phyloP scores from a whole-genome alignment of 2,329 filamentous ascomycete species.

The Emydomyces testavorans region DNA sequence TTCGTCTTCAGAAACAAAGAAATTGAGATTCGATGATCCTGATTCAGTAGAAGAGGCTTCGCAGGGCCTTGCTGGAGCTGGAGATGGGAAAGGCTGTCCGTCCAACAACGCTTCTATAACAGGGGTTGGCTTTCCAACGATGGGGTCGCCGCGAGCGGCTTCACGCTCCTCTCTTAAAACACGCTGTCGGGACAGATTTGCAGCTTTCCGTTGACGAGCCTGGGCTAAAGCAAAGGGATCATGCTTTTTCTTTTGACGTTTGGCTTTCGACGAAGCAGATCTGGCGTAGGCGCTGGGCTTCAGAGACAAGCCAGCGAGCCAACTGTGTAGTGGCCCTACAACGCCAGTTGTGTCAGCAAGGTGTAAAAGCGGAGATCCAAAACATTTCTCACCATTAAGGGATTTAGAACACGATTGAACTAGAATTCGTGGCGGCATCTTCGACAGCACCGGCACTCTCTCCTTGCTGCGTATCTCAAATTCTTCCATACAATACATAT shows the following conservation, averaged over 20 bases:
- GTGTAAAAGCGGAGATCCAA: not conserved
- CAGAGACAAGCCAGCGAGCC: constrained; percentile 42
- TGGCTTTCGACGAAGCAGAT: constrained; percentile 44
- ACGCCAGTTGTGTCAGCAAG: constrained; percentile 1
- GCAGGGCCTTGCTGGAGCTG: not conserved
- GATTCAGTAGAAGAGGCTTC: constrained; percentile 4
- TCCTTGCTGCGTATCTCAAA: constrained; percentile 1
- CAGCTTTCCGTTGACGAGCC: constrained; percentile 69
- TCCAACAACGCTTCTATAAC: constrained; percentile 73
- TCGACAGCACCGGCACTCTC: constrained; percentile 21
- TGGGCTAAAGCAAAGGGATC: constrained; percentile 78
- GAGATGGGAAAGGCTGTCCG: constrained; percentile 26
- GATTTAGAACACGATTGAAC: constrained; percentile 49
- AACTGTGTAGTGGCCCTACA: constrained; percentile 23
- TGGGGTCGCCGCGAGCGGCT: constrained; percentile 59
- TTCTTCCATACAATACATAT: no score
- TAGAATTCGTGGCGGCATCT: constrained; percentile 59
- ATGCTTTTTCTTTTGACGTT: constrained; percentile 14
- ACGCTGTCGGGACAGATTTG: constrained; percentile 64
- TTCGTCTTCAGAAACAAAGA: constrained; percentile 59
- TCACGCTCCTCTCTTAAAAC: constrained; percentile 56
- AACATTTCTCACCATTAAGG: constrained; percentile 44
- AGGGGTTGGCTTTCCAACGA: constrained; percentile 66
- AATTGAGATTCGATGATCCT: constrained; percentile 50
- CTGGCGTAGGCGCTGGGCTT: constrained; percentile 45